phyloP scores from a whole-genome alignment of 2,329 filamentous ascomycete species.

The Xylaria sp. region DNA sequence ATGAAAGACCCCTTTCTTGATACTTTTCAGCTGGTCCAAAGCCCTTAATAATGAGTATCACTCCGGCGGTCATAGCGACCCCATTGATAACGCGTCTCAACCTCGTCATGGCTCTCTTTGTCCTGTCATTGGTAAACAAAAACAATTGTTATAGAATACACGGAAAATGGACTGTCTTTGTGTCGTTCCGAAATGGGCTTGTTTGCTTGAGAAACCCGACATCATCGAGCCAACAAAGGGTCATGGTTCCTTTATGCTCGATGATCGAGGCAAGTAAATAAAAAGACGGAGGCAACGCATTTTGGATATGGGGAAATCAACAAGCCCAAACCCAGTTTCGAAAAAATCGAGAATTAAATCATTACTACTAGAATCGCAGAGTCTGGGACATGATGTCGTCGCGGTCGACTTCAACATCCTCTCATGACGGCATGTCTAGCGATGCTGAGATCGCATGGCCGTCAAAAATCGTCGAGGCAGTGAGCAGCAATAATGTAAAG shows the following conservation, averaged over 20 bases:
- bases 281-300: not conserved
- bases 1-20: too few relatives aligned
- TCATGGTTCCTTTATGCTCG: not conserved
- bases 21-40: not conserved
- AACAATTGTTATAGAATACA: not conserved
- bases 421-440: not conserved
- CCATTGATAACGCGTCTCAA: not conserved
- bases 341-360: too few relatives aligned
- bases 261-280: not conserved
- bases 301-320: not conserved
- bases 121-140: not conserved
- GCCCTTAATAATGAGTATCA: not conserved
- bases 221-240: not conserved
- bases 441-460: not conserved
- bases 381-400: not conserved
- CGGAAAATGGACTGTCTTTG: too few relatives aligned
- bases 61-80: not conserved
- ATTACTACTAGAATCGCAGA: not conserved
- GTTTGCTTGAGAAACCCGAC: too few relatives aligned
- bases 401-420: not conserved
- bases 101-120: not conserved
- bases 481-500: constrained; percentile 3
- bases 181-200: too few relatives aligned
- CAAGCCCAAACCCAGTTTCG: not conserved
- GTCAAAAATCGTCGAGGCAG: constrained; percentile 7